Evolutionary conservation across 306 rosid genomes (phyloP), one percentile per base, ranked within the genome.

Genomic region (Dryas octopetala): DNA sequence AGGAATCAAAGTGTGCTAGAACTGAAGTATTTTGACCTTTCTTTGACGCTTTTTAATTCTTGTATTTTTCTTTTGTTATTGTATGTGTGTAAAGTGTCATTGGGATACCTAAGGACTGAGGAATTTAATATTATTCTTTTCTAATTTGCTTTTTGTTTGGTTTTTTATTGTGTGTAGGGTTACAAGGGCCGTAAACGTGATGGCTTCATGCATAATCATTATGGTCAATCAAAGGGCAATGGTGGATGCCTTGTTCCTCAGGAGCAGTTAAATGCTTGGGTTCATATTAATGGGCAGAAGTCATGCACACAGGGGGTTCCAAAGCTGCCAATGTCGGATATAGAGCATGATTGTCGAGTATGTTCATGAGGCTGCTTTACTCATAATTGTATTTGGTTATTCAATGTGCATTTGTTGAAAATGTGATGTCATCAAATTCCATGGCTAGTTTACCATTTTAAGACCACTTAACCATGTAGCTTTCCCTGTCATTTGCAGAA

Each of bases 191-290:
- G 89, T 23, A 88, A 80, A 70, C 71, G 81, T 63, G 96, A 88
- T 79, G 92, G 90, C 61, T 73, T 75, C 76, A 79, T 76, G 62
- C 74, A 79, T 72, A 81, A 77, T 53, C 52, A 55, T 15, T 28
- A 41, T 68, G 65, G 70, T 48, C 70, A 61, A 45, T 78, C 74
- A 13, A 88, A 72, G 66, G 79, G 83, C 63, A 82, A 26, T 73
- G 82, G 74, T 19, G 86, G 85, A 52, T 83, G 84, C 86, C 82
- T 79, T 79, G 96, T 90, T 73, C 90, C 89, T 50, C 88, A 88
- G 76, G 92, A 88, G 77, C 89, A 90, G 85, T 78, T 90, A 72
- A 86, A 86, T 86, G 96, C 96, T 75, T 90, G 92, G 96, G 69
- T 78, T 53, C 85, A 84, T 82, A 90, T 90, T 67, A 90, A 79